Percentiles rank a stretch among this genome's conserved stretches.
These are phyloP conservation scores for Bremia lactucae DNA, from an alignment of 352 stramenopile genomes.

Conservation along the genomic window DNA sequence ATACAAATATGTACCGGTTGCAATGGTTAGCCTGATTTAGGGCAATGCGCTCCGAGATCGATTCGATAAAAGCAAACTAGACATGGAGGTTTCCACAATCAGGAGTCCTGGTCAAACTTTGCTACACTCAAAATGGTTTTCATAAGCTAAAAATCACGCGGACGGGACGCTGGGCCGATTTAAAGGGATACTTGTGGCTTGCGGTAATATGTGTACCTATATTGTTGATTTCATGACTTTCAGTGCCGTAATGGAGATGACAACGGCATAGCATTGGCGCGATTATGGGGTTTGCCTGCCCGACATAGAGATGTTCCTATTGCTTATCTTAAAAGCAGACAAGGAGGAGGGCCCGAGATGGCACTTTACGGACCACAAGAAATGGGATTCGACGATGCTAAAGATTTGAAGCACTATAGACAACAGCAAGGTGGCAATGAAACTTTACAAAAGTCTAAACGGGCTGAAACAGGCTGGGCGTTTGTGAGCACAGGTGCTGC, in stretches of 20 bases:
- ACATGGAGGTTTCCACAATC: not conserved
- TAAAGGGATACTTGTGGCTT: not conserved
- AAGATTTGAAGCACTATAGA: too few species aligned
- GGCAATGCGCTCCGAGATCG: not conserved
- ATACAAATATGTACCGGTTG: not conserved
- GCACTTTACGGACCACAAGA: not conserved
- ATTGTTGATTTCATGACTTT: not conserved
- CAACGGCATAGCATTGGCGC: too few species aligned
- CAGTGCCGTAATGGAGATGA: not conserved
- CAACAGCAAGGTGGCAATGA: too few species aligned
- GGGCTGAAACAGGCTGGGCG: too few species aligned
- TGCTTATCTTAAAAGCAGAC: constrained; percentile 3
- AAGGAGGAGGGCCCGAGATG: constrained; percentile 1
- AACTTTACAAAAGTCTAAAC: too few species aligned
- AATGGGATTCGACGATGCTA: not conserved
- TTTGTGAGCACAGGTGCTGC: too few species aligned
- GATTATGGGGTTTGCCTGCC: too few species aligned
- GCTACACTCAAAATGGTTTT: not conserved
- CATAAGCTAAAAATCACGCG: not conserved
- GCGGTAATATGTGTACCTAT: not conserved
- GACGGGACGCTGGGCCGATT: not conserved
- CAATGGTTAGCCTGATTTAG: too few species aligned
- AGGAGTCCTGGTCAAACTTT: not conserved
- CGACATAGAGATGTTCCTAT: too few species aligned
- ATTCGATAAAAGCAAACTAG: not conserved